These are phyloP conservation scores for Floccularia luteovirens DNA, from an alignment of 768 basidiomycete species.

Conservation along the genomic window DNA sequence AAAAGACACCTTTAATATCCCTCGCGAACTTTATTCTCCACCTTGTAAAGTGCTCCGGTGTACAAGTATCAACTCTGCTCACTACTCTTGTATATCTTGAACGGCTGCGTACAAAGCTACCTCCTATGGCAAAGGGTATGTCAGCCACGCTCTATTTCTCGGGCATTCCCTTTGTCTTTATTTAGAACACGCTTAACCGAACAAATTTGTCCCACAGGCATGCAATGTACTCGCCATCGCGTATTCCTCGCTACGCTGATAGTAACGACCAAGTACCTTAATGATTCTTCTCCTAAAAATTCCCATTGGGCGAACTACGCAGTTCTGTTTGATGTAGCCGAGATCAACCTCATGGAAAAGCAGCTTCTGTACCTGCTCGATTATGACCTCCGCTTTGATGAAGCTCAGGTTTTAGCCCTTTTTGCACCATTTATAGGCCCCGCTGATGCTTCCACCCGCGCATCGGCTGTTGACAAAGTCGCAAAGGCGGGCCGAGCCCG, in stretches of 20 bases:
- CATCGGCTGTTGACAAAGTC: constrained; percentile 47
- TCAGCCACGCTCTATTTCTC: constrained; percentile 8
- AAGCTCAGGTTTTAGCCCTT: constrained; percentile 49
- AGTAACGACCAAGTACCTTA: constrained; percentile 93
- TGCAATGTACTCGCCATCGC: constrained; percentile 90
- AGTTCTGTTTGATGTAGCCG: constrained; percentile 61
- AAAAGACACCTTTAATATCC: constrained; percentile 33
- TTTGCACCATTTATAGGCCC: constrained; percentile 6
- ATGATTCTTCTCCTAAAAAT: constrained; percentile 95
- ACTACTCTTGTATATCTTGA: constrained; percentile 90
- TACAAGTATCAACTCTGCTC: constrained; percentile 86
- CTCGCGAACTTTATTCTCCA: constrained; percentile 81
- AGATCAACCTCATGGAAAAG: constrained; percentile 96
- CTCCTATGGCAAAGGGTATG: constrained; percentile 78
- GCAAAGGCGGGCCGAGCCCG: constrained; percentile 46
- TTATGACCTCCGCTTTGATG: constrained; percentile 87
- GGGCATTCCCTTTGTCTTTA: constrained; percentile 2
- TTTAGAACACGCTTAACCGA: constrained; percentile 1
- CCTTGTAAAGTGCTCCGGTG: constrained; percentile 75
- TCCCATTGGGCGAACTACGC: constrained; percentile 85
- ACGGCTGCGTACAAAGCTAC: constrained; percentile 73
- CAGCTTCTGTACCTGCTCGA: constrained; percentile 90
- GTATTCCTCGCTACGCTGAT: constrained; percentile 96
- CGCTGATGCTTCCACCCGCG: constrained; percentile 29
- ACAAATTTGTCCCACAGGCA: constrained; percentile 33